Evolutionary conservation across 2,329 filamentous ascomycete genomes (phyloP).

Genomic region (Botrytis cinerea): DNA sequence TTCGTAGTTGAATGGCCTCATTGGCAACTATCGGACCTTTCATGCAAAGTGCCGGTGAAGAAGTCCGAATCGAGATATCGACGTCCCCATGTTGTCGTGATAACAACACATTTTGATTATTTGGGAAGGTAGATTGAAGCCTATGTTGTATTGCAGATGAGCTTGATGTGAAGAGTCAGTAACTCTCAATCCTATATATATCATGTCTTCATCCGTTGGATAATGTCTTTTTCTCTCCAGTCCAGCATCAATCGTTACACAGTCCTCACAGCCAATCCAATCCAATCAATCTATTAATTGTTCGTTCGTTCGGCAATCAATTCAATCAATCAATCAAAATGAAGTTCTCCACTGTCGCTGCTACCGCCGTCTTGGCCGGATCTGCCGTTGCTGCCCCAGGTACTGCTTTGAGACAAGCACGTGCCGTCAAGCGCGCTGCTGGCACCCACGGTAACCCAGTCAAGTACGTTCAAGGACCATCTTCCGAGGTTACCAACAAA

Average conservation of each 20-base stretch:
- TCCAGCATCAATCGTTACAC: conserved; percentile 20
- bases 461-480: conserved; percentile 41
- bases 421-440: conserved; percentile 37
- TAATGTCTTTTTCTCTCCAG: conserved; percentile 17
- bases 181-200: conserved; percentile 21
- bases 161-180: neutral
- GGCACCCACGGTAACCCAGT: conserved; percentile 36
- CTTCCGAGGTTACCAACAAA: conserved; percentile 42
- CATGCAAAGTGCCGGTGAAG: conserved; percentile 17
- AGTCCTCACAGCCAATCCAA: conserved; percentile 15
- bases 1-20: neutral
- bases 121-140: conserved; percentile 21
- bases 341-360: conserved; percentile 49
- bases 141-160: neutral
- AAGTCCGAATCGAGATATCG: conserved; percentile 17
- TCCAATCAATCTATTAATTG: conserved; percentile 14
- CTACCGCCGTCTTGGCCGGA: conserved; percentile 45
- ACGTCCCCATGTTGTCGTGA: neutral
- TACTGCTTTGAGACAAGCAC: conserved; percentile 46
- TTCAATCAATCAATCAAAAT: conserved; percentile 43
- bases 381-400: conserved; percentile 49
- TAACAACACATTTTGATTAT: conserved; percentile 13
- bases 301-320: conserved; percentile 16
- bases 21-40: neutral
- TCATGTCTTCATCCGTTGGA: neutral